These are phyloP conservation scores for Sarocladium strictum DNA, from an alignment of 2,329 filamentous ascomycete genomes.

Conservation along the genomic window DNA sequence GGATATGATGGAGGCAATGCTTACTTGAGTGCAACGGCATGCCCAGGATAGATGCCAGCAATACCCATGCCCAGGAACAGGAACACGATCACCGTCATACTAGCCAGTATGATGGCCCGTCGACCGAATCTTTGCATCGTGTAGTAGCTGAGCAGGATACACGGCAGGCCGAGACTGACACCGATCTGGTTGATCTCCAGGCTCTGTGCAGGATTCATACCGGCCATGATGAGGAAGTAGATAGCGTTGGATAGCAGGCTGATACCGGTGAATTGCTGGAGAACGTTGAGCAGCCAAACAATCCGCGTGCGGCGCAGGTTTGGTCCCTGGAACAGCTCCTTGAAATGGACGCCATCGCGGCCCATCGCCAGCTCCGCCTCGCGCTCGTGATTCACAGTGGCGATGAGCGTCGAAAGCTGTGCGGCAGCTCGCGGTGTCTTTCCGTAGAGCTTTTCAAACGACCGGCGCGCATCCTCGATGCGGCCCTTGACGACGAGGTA, in stretches of 20 bases:
- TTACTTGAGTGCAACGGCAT: background rate
- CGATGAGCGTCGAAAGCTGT: background rate
- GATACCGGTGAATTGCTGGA: conserved; percentile 40
- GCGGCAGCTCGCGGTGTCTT: no score
- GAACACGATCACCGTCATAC: background rate
- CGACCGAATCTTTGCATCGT: background rate
- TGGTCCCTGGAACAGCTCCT: background rate
- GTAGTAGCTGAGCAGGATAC: background rate
- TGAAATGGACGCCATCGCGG: background rate
- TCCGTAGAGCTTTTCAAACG: background rate
- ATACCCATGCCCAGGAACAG: background rate
- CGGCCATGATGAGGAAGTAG: conserved; percentile 32
- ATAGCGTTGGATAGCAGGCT: conserved; percentile 35
- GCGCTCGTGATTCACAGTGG: background rate
- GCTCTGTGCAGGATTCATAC: conserved; percentile 18
- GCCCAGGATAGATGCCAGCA: background rate
- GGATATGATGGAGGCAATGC: no score
- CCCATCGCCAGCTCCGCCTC: background rate
- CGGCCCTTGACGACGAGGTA: background rate
- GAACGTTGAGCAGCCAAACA: conserved; percentile 32
- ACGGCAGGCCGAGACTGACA: background rate
- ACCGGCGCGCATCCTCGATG: background rate
- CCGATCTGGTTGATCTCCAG: background rate
- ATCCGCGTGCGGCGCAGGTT: conserved; percentile 29
- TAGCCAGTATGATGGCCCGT: background rate